phyloP scores from a whole-genome alignment of 1,284 basidiomycete species.

The Trichosporon asahii region DNA sequence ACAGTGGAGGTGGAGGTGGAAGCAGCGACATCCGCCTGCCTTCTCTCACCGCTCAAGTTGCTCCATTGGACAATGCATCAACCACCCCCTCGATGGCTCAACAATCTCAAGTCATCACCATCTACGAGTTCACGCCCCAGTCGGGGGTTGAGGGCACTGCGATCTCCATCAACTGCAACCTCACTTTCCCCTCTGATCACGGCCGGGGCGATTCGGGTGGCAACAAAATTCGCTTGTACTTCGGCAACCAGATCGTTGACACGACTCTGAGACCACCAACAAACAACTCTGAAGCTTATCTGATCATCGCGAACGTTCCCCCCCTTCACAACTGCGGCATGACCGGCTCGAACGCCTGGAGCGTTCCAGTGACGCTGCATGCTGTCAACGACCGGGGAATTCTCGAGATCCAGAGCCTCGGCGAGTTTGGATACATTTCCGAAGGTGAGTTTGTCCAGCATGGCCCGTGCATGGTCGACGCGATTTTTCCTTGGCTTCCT shows the following conservation, averaged over 20 bases:
- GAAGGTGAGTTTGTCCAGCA: slow-evolving; percentile 14
- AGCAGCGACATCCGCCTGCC: slow-evolving; percentile 4
- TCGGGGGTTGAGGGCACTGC: slow-evolving; percentile 34
- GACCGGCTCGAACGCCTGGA: slow-evolving; percentile 6
- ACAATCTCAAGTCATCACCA: slow-evolving; percentile 19
- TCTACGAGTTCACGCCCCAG: slow-evolving; percentile 30
- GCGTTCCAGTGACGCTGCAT: slow-evolving; percentile 38
- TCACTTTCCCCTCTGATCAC: slow-evolving; percentile 20
- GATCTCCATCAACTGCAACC: slow-evolving; percentile 36
- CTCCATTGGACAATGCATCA: neutral
- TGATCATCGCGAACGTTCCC: slow-evolving; percentile 12
- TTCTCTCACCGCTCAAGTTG: slow-evolving; percentile 5
- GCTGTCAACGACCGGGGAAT: slow-evolving; percentile 36
- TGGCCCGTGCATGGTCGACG: slow-evolving; percentile 6
- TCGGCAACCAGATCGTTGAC: slow-evolving; percentile 37
- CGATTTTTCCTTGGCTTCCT: neutral
- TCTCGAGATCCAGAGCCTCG: slow-evolving; percentile 33
- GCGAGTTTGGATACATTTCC: slow-evolving; percentile 34
- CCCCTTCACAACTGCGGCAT: neutral
- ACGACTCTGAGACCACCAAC: slow-evolving; percentile 28
- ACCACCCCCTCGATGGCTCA: neutral
- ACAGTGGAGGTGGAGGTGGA: slow-evolving; percentile 8
- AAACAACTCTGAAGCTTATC: slow-evolving; percentile 5
- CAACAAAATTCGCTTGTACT: slow-evolving; percentile 34
- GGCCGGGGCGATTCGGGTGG: slow-evolving; percentile 8